Conservation (phyloP, 2,329 filamentous ascomycete species). For the Phoma herbarum region DNA sequence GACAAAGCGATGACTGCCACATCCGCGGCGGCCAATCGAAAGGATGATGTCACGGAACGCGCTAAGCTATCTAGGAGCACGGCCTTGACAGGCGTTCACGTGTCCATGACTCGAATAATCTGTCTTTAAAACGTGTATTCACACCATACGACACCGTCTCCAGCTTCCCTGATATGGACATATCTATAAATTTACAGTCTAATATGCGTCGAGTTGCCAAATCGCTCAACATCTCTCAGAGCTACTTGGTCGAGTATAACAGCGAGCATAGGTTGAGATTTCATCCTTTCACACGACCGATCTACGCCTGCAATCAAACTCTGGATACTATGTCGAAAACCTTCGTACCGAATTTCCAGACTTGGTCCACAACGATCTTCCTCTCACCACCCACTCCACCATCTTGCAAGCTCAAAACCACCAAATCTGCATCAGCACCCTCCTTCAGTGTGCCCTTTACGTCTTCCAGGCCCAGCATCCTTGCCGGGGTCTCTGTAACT, state of each 20-base stretch:
- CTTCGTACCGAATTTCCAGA: conserved; percentile 77
- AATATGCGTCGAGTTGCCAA: not conserved
- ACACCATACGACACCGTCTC: not conserved
- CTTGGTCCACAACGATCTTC: conserved; percentile 73
- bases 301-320: not conserved
- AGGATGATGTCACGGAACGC: conserved; percentile 35
- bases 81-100: conserved; percentile 25
- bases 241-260: no score
- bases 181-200: not conserved
- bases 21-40: conserved; percentile 15
- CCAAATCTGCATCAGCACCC: conserved; percentile 64
- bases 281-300: no score
- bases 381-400: conserved; percentile 55
- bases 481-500: conserved; percentile 79
- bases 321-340: conserved; percentile 34
- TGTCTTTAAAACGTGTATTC: not conserved
- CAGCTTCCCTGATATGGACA: not conserved
- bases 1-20: conserved; percentile 10
- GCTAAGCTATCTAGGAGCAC: conserved; percentile 23
- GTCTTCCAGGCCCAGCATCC: conserved; percentile 74
- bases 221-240: no score
- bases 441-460: conserved; percentile 68
- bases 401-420: conserved; percentile 69
- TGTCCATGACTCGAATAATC: not conserved
- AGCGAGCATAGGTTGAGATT: no score